Evolutionary conservation across 345 rosid genomes (phyloP), one percentile per base, ranked within the genome.

Genomic region (Jatropha curcas): DNA sequence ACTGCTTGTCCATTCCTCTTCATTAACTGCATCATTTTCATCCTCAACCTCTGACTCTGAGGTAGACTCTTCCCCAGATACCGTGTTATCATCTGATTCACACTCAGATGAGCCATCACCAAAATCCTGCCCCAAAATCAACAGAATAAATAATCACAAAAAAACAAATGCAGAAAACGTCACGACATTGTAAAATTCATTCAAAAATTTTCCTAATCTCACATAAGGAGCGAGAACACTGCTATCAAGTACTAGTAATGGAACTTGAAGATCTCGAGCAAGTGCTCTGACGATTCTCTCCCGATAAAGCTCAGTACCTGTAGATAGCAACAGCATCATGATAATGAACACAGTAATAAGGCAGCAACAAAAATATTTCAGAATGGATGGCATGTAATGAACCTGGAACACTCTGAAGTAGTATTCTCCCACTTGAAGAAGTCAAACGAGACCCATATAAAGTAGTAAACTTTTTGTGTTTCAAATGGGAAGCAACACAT

Each of bases 401-500:
- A 94, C 98, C 97, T 86, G 99, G 97, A 75, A 88, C 76, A 81
- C 97, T 88, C 84, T 87, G 96, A 68, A 95, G 93, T 85, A 91
- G 65, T 84, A 95, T 88, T 85, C 98, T 89, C 69, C 93, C 93
- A 81, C 94, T 89, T 50, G 98, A 93, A 74, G 99, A 89, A 35
- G 86, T 33, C 86, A 95, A 79, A 55, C 89, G 92, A 60, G 93
- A 80, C 77, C 99, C 99, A 77, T 84, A 88, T 8, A 84, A 50
- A 64, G 88, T 67, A 70, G 90, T 45, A 5, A 82, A 71, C 66
- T 87, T 79, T 79, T 82, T 89, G 35, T 91, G 89, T 80, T 77
- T 93, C 81, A 96, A 80, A 83, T 96, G 94, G 31, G 99, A 91
- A 74, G 88, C 74, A 65, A 76, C 94, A 77, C 99, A 95, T 85